Evolutionary conservation across 169 alveolate genomes (phyloP), one percentile per base, ranked within the genome.

Genomic region (Eimeria praecox): DNA sequence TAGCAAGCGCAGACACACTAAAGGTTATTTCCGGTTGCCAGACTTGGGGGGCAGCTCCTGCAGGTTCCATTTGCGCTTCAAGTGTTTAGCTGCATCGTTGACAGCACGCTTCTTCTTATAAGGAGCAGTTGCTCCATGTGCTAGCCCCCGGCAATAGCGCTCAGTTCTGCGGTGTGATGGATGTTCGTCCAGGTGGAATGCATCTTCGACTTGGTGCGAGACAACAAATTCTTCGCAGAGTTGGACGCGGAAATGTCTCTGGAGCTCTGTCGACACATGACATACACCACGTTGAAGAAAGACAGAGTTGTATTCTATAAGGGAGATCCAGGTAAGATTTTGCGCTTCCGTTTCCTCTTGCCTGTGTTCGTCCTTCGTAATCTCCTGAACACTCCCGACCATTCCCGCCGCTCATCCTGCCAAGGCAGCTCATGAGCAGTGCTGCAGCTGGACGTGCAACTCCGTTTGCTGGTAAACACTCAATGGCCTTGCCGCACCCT

Each of bases 181-280:
- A 49, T 16, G 82, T 2, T 16, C 49, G 33, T 12, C 0, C 91
- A 91, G 95, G 95, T 91, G 83, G 90, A 77, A 49, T 35, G 95
- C 46, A 91, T 91, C n/a, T 82, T 56, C 40, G 69, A 56, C 59
- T 77, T 91, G 86, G 95, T 56, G 3, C 44, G 71, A 10, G 95
- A 82, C 40, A 91, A 91, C 85, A 91, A 78, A 49, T 91, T 91
- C 40, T 91, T 91, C 46, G 80, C 75, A 3, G 95, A 91, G 27
- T 77, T 91, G 49, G 95, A 91, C 9, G 92, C 92, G 3, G 95
- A 91, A 52, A 62, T 91, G 69, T 75, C 90, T 30, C 64, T 78
- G 40, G 95, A 91, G 95, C 42, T 91, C 27, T 91, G 95, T 54
- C 95, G 95, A 5, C 95, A 91, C 73, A 91, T 91, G 95, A 91